Percentiles rank a stretch among this genome's conserved stretches.
phyloP scores from a whole-genome alignment of 805 yeast genomes.

The Starmerella khaoyaiensis region DNA sequence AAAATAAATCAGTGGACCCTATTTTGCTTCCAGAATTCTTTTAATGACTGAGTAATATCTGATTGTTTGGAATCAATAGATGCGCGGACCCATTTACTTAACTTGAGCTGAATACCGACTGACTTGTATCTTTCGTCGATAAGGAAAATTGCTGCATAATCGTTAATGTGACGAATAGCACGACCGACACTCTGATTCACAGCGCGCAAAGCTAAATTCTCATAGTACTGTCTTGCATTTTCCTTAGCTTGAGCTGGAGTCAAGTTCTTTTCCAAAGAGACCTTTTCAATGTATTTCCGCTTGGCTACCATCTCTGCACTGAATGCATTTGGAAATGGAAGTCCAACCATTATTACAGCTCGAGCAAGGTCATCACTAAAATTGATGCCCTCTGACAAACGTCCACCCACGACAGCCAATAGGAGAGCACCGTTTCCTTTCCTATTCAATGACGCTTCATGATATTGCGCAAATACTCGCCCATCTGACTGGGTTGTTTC shows the following conservation, averaged over 20 bases:
- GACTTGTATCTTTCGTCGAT: conserved; percentile 50
- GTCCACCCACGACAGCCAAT: conserved; percentile 84
- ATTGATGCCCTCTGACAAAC: conserved; percentile 85
- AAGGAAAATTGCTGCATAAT: conserved; percentile 63
- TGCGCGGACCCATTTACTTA: conserved; percentile 64
- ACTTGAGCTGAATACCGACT: conserved; percentile 38
- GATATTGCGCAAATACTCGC: conserved; percentile 39
- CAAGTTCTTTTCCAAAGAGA: conserved; percentile 38
- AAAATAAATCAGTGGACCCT: neutral
- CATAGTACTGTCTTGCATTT: conserved; percentile 51
- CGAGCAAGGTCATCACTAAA: conserved; percentile 81
- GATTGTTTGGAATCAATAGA: conserved; percentile 21
- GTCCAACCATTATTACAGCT: conserved; percentile 72
- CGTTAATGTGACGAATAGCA: conserved; percentile 71
- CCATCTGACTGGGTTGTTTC: conserved; percentile 42
- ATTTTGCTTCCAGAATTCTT: neutral
- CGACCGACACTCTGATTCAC: conserved; percentile 89
- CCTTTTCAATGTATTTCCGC: conserved; percentile 46
- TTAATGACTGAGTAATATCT: neutral
- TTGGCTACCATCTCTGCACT: conserved; percentile 73
- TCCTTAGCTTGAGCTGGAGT: conserved; percentile 26
- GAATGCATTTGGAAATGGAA: conserved; percentile 77
- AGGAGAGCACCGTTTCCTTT: conserved; percentile 45
- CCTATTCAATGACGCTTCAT: conserved; percentile 27
- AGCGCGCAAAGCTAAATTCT: conserved; percentile 78